Base-by-base conservation (phyloP, 208 protist genomes). In the Plasmodiophora brassicae region DNA sequence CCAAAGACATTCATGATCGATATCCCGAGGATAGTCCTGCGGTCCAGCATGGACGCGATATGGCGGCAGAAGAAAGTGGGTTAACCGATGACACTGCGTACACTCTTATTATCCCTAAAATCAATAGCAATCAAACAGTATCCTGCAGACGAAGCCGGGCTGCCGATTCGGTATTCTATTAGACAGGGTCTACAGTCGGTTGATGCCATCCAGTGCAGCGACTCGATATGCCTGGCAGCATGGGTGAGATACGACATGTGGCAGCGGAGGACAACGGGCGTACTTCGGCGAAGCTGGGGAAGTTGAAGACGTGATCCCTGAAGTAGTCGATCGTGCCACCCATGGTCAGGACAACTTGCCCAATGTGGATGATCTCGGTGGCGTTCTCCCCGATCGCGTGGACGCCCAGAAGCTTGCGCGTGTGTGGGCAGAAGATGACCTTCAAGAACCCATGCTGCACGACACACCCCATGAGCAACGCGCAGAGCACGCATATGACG, bases 301-400 rank as follows among this genome's bases (percentile, higher is more conserved):
- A 78, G 41, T 78, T 78, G 65, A 78, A 78, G 14, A 78, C 65
- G n/a, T 78, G 65, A 32, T 78, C 65, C 41, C 65, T 78, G 65
- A 78, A 78, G 41, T 78, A 78, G 41, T 78, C 65, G 41, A 78
- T 78, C 10, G 65, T 78, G 32, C 65, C 65, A 5, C 65, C 65
- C 65, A 78, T 78, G 32, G 65, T 78, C n/a, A 78, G 5, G 20
- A 78, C 65, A 38, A 38, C 41, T 32, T 78, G 65, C 5, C 65
- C 65, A 78, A 78, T 78, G n/a, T 78, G 65, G 5, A 78, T 78
- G 65, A 78, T 78, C n/a, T 78, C 65, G 20, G 65, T 78, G 65
- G 65, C 65, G 65, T 78, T 78, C 41, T 78, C 65, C 32, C 65
- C 65, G 20, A 78, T 78, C 32, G 41, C 65, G n/a, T 78, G 65